Conservation (phyloP, 2,329 filamentous ascomycete genomes). For the Gyromitra esculenta region DNA sequence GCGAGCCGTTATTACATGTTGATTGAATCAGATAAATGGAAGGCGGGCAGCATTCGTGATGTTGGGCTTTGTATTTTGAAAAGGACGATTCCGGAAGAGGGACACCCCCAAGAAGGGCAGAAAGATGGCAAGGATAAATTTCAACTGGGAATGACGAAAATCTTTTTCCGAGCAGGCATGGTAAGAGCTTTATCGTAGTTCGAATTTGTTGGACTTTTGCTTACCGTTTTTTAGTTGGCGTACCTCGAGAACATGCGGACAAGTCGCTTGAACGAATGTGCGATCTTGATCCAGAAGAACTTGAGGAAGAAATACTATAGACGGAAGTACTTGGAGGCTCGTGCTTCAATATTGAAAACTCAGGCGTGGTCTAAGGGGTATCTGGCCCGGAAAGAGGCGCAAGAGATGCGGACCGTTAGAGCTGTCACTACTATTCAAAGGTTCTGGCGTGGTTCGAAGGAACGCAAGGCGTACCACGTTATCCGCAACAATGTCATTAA, state of each 20-base stretch:
- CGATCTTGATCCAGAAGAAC: slow-evolving; percentile 99
- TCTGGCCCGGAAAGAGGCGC: slow-evolving; percentile 78
- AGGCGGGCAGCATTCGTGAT: slow-evolving; percentile 81
- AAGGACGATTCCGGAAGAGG: slow-evolving; percentile 71
- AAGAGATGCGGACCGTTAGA: slow-evolving; percentile 82
- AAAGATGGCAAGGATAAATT: slow-evolving; percentile 88
- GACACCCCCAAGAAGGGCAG: slow-evolving; percentile 66
- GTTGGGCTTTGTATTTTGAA: slow-evolving; percentile 94
- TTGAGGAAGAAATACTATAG: slow-evolving; percentile 94
- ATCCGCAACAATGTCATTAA: slow-evolving; percentile 85
- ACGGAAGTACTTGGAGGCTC: slow-evolving; percentile 85
- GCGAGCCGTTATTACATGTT: slow-evolving; percentile 98
- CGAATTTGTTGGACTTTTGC: slow-evolving; percentile 18
- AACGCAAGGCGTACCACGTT: slow-evolving; percentile 79
- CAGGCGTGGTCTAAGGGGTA: slow-evolving; percentile 82
- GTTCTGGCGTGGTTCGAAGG: slow-evolving; percentile 91
- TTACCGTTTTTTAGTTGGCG: slow-evolving; percentile 68
- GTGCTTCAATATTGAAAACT: slow-evolving; percentile 79
- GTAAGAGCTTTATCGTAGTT: slow-evolving; percentile 49
- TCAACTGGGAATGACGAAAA: slow-evolving; percentile 96
- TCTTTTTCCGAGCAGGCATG: slow-evolving; percentile 99
- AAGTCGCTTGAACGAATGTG: slow-evolving; percentile 87
- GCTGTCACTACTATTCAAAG: slow-evolving; percentile 94
- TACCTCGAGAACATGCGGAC: slow-evolving; percentile 96
- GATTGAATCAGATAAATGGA: slow-evolving; percentile 88